A percentile compares a stretch with the other conserved stretches of the same genome.
Evolutionary conservation across 257 asterid species (phyloP).

Genomic region (Solanum chmielewskii): DNA sequence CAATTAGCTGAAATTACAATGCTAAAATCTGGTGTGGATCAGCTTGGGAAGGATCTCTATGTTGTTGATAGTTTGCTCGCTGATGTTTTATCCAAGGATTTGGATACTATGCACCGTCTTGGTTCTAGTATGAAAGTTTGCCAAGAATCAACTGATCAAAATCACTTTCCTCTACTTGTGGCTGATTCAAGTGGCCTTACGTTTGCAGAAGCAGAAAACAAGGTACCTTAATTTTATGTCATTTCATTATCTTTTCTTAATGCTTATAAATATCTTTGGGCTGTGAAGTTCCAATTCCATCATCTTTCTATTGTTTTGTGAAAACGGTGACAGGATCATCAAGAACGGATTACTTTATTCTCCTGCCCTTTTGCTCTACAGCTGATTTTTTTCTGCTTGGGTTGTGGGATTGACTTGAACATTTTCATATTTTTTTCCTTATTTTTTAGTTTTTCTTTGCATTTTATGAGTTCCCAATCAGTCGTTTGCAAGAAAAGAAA

Average conservation of each 20-base stretch:
- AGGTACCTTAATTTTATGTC: conserved; percentile 26
- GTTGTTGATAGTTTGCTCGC: conserved; percentile 36
- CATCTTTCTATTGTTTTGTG: neutral
- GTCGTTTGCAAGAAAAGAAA: neutral
- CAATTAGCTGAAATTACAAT: conserved; percentile 44
- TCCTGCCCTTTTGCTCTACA: neutral
- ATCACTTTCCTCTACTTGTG: conserved; percentile 20
- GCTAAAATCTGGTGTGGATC: conserved; percentile 45
- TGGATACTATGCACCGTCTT: conserved; percentile 50
- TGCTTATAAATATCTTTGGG: neutral
- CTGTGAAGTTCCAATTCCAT: neutral
- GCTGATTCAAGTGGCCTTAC: conserved; percentile 13
- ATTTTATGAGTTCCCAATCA: neutral
- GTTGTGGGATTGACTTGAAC: neutral
- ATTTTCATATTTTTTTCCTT: neutral
- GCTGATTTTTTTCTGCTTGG: neutral
- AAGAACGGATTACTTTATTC: neutral
- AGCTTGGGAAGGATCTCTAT: conserved; percentile 43
- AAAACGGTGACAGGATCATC: neutral
- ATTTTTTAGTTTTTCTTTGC: neutral
- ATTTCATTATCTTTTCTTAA: neutral
- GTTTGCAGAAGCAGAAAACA: conserved; percentile 30
- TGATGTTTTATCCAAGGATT: conserved; percentile 58
- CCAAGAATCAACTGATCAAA: conserved; percentile 22
- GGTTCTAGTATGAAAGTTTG: conserved; percentile 37